Conservation (phyloP, 495 filamentous ascomycete species). For the Tuber brumale region DNA sequence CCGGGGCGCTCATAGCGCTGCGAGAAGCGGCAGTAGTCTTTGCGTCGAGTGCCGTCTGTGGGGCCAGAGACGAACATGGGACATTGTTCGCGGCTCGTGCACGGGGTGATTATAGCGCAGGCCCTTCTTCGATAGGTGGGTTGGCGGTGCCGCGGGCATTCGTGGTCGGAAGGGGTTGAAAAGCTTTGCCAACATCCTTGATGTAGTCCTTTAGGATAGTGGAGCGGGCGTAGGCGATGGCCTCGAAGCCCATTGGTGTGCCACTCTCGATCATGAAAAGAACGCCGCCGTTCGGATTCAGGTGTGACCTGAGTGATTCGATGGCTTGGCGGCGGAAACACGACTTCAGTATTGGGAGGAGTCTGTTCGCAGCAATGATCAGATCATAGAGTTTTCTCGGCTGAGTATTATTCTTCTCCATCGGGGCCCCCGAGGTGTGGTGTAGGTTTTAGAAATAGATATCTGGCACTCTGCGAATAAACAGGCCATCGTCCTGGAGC, state of each 20-base stretch:
- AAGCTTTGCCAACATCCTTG: slow-evolving; percentile 53
- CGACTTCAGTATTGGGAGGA: slow-evolving; percentile 66
- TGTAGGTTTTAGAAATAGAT: slow-evolving; percentile 26
- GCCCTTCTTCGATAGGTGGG: slow-evolving; percentile 52
- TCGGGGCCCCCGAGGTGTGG: slow-evolving; percentile 56
- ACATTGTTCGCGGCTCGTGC: slow-evolving; percentile 81
- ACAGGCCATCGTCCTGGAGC: slow-evolving; percentile 80
- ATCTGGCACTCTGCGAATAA: slow-evolving; percentile 85
- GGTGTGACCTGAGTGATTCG: slow-evolving; percentile 79
- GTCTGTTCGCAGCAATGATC: slow-evolving; percentile 77
- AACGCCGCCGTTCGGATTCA: slow-evolving; percentile 77
- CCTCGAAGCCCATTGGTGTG: slow-evolving; percentile 82
- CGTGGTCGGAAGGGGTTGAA: slow-evolving; percentile 36
- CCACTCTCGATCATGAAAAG: slow-evolving; percentile 89
- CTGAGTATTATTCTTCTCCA: slow-evolving; percentile 45
- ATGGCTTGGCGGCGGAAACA: slow-evolving; percentile 68
- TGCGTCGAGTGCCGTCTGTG: slow-evolving; percentile 58
- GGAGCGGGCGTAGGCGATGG: slow-evolving; percentile 73
- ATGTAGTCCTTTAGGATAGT: slow-evolving; percentile 71
- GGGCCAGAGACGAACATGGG: slow-evolving; percentile 78
- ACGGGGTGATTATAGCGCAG: slow-evolving; percentile 89
- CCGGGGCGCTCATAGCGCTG: slow-evolving; percentile 80
- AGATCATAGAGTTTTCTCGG: slow-evolving; percentile 77
- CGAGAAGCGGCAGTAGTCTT: slow-evolving; percentile 83
- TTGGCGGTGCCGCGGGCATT: slow-evolving; percentile 46